Evolutionary conservation across 2,329 filamentous ascomycete species (phyloP), one percentile per base, ranked within the genome.

Genomic region (Calcarisporium arbuscula): DNA sequence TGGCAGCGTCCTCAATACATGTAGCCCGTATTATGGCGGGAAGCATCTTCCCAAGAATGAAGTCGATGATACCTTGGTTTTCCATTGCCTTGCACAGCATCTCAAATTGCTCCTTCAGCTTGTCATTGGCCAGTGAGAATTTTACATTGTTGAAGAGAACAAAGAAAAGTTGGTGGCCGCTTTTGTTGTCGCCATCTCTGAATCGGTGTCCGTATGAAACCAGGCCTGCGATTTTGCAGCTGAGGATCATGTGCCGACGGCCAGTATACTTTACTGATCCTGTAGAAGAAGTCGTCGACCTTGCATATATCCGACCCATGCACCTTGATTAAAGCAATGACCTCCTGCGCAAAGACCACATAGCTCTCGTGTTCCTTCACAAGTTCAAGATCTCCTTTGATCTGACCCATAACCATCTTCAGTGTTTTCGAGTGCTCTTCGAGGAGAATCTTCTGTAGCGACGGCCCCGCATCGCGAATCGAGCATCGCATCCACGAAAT

Each of bases 91-190:
- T 58, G 22, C 53, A 53, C 15, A 78, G 45, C 32, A 76, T 65
- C 5, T 38, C 44, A 19, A 60, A 52, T 45, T 77, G 69, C 6
- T 67, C 61, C 6, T 48, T 48, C n/a, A 77, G 57, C 32, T 60
- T 64, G 36, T 66, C 58, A 37, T 69, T 69, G 28, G 64, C 62
- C 4, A 78, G 50, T 1, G 72, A 69, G 34, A 69, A 56, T 47
- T 75, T 76, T 49, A 75, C 74, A 50, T 70, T 75, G 44, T 72
- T 72, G 47, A 68, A 70, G 3, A 79, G 58, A 38, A 74, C 72
- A 49, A 70, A 70, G 47, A 78, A 79, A 4, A 78, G 60, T 34
- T 68, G 65, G 14, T 67, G 61, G 6, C 54, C 53, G 5, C 66
- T 67, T 19, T 60, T 63, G 3, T 52, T 46, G 35, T 77, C 73